Evolutionary conservation across 257 asterid species (phyloP), one percentile per base, ranked within the genome.

Genomic region (Craterostigma plantagineum): DNA sequence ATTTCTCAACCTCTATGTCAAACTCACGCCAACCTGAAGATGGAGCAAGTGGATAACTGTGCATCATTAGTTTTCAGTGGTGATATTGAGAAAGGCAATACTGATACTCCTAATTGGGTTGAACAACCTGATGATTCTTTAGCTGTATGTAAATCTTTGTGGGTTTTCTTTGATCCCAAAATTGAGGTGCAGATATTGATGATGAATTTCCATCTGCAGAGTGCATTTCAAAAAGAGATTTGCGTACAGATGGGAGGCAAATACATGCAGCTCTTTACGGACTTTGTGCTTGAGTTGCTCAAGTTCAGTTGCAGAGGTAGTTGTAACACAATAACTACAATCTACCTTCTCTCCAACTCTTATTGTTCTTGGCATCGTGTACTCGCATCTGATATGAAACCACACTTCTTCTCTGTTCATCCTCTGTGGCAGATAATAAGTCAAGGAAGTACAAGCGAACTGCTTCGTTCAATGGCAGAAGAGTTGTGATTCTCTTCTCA

Each of bases 371-470:
- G 13, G 16, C 16, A 40, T n/a, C 14, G 15, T 11, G 10, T 8
- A 40, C 17, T 16, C 53, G 60, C 44, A 43, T 40, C 38, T 56
- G 30, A 60, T 37, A n/a, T 62, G 34, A 45, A 40, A 44, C 77
- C 72, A 83, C 67, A 42, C 75, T 65, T 54, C 23, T 61, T 51
- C 53, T 76, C 67, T 59, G 54, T 59, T 45, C 55, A 70, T 35
- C 92, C 73, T 12, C 11, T 5, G 16, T 61, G 38, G 51, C 91
- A 14, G 59, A 56, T 34, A 67, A 58, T 66, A 71, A 81, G 71
- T 62, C 85, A 61, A 71, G 91, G 69, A 86, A 76, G 60, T 86
- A 67, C 77, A 86, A 81, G 72, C 77, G 93, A 47, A 77, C 93
- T 33, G 50, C 66, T 59, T 86, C 97, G 35, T 86, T 86, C 79